Evolutionary conservation across 768 basidiomycete genomes (phyloP).

Genomic region (Leccinum arenicola): DNA sequence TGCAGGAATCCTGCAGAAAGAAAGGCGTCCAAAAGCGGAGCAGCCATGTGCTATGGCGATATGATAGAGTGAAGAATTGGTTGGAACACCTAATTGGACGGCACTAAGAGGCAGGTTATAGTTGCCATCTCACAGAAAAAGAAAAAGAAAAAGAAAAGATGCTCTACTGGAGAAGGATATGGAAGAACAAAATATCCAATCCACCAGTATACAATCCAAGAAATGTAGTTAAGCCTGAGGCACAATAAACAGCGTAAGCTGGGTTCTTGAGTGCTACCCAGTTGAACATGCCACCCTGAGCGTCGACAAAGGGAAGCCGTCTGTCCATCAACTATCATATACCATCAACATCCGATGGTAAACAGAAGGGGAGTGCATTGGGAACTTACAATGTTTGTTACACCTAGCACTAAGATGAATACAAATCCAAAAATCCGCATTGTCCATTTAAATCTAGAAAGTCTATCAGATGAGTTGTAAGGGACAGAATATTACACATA

Average conservation of each 20-base stretch:
- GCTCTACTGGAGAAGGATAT: no score
- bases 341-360: not conserved
- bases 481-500: conserved; percentile 25
- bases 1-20: conserved; percentile 49
- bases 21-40: conserved; percentile 59
- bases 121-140: not conserved
- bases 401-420: conserved; percentile 41
- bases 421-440: conserved; percentile 67
- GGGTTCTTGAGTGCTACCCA: conserved; percentile 44
- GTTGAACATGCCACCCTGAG: conserved; percentile 59
- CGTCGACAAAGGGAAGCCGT: conserved; percentile 50
- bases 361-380: not conserved
- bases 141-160: not conserved
- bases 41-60: conserved; percentile 66
- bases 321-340: conserved; percentile 34
- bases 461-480: not conserved
- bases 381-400: conserved; percentile 45
- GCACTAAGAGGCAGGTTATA: conserved; percentile 52
- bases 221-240: conserved; percentile 50
- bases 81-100: conserved; percentile 43
- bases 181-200: conserved; percentile 11
- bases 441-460: conserved; percentile 67
- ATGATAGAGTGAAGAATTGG: conserved; percentile 58
- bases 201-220: conserved; percentile 68
- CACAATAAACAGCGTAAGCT: conserved; percentile 54